Conservation (phyloP, 2,329 filamentous ascomycete genomes). For the Fusarium beomiforme region DNA sequence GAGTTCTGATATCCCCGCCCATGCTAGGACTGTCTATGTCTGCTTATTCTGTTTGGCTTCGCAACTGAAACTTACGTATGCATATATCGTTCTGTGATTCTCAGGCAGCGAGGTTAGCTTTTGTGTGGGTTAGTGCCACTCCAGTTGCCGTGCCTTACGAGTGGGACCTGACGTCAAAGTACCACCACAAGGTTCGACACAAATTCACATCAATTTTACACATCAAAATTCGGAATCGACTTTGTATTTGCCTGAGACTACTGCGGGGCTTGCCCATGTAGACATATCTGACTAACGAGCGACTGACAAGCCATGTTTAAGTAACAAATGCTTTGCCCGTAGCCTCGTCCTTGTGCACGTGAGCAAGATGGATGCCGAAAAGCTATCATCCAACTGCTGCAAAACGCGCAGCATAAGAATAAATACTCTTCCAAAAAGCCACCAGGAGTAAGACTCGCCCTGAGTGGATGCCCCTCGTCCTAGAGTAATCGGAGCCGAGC, state of each 20-base stretch:
- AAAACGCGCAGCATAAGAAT: slow-evolving; percentile 37
- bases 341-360: slow-evolving; percentile 43
- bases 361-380: slow-evolving; percentile 28
- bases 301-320: slow-evolving; percentile 48
- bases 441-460: slow-evolving; percentile 42
- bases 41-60: not conserved
- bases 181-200: not conserved
- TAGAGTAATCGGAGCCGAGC: slow-evolving; percentile 47
- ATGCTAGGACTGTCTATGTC: not conserved
- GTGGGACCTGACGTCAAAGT: slow-evolving; percentile 6
- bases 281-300: slow-evolving; percentile 45
- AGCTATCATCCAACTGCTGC: slow-evolving; percentile 10
- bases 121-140: not conserved
- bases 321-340: slow-evolving; percentile 44
- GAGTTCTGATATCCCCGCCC: slow-evolving; percentile 30
- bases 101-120: not conserved
- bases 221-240: slow-evolving; percentile 37
- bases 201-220: slow-evolving; percentile 4
- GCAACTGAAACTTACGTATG: too few relatives aligned
- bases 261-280: slow-evolving; percentile 47
- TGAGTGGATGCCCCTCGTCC: slow-evolving; percentile 47
- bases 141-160: not conserved
- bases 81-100: not conserved
- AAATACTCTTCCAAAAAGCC: slow-evolving; percentile 44
- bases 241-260: slow-evolving; percentile 49